Evolutionary conservation across 257 asterid genomes (phyloP).

Genomic region (Agastache rugosa): DNA sequence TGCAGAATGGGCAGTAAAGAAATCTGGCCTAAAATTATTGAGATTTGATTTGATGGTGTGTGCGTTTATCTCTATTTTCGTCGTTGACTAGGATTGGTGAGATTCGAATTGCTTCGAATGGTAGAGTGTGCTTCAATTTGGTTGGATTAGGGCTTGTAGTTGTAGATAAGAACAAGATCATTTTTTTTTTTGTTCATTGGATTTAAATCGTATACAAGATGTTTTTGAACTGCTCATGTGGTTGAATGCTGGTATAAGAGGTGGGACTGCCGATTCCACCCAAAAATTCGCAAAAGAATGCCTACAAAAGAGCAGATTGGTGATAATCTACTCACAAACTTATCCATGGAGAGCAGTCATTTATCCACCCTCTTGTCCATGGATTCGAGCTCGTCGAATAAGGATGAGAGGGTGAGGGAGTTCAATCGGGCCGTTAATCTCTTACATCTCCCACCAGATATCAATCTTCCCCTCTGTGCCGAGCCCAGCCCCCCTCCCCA

Average conservation of each 20-base stretch:
- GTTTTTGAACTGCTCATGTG: slow-evolving; percentile 29
- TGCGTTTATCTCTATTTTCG: not conserved
- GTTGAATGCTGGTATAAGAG: slow-evolving; percentile 20
- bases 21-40: not conserved
- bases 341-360: slow-evolving; percentile 43
- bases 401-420: slow-evolving; percentile 38
- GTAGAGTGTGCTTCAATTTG: slow-evolving; percentile 22
- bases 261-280: slow-evolving; percentile 31
- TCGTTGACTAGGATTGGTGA: not conserved
- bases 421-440: slow-evolving; percentile 33
- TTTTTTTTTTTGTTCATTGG: not conserved
- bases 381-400: slow-evolving; percentile 37
- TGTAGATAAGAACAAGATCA: slow-evolving; percentile 11
- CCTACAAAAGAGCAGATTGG: slow-evolving; percentile 39
- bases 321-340: slow-evolving; percentile 38
- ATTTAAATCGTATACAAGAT: slow-evolving; percentile 19
- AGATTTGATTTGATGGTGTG: slow-evolving; percentile 24
- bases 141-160: slow-evolving; percentile 19
- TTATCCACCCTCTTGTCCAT: slow-evolving; percentile 38
- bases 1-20: slow-evolving; percentile 3
- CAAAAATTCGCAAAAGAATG: slow-evolving; percentile 21
- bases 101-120: not conserved
- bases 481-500: slow-evolving; percentile 43
- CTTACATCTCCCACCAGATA: slow-evolving; percentile 38
- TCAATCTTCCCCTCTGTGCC: slow-evolving; percentile 41